phyloP scores from a whole-genome alignment of 2,329 filamentous ascomycete species.

The Diplocarpon mali region DNA sequence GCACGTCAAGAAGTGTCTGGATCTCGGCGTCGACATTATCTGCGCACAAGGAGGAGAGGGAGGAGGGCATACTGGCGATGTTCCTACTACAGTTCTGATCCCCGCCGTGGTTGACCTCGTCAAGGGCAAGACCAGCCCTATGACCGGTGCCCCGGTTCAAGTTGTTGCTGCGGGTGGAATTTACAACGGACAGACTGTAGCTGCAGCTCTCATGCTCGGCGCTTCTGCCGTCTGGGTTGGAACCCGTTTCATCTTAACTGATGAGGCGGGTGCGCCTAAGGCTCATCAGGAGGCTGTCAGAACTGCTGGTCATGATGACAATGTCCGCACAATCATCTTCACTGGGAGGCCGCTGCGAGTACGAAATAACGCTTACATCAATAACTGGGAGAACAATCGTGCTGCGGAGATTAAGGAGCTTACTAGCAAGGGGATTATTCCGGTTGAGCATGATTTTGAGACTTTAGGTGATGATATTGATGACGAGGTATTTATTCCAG shows the following conservation, averaged over 20 bases:
- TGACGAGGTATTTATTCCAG: constrained; percentile 35
- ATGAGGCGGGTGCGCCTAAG: constrained; percentile 89
- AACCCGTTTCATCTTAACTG: constrained; percentile 85
- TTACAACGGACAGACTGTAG: constrained; percentile 83
- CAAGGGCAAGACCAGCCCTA: constrained; percentile 70
- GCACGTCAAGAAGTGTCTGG: constrained; percentile 93
- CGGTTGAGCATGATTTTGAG: constrained; percentile 91
- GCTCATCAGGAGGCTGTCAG: constrained; percentile 91
- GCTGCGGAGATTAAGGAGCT: constrained; percentile 84
- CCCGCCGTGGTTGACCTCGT: constrained; percentile 78
- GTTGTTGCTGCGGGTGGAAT: constrained; percentile 91
- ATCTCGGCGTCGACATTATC: constrained; percentile 88
- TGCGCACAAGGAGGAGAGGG: constrained; percentile 97
- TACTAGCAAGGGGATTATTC: constrained; percentile 78
- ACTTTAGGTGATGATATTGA: constrained; percentile 58
- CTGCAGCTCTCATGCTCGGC: constrained; percentile 84
- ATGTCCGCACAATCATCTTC: constrained; percentile 95
- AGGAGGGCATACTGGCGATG: constrained; percentile 90
- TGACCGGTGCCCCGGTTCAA: constrained; percentile 80
- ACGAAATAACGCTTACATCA: constrained; percentile 85
- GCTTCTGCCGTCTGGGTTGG: constrained; percentile 92
- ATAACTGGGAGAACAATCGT: constrained; percentile 93
- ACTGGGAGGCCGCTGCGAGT: constrained; percentile 92
- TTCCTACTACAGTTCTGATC: constrained; percentile 81
- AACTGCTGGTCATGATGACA: constrained; percentile 89